phyloP scores from a whole-genome alignment of 2,329 filamentous ascomycete species.

The Colletotrichum zoysiae region DNA sequence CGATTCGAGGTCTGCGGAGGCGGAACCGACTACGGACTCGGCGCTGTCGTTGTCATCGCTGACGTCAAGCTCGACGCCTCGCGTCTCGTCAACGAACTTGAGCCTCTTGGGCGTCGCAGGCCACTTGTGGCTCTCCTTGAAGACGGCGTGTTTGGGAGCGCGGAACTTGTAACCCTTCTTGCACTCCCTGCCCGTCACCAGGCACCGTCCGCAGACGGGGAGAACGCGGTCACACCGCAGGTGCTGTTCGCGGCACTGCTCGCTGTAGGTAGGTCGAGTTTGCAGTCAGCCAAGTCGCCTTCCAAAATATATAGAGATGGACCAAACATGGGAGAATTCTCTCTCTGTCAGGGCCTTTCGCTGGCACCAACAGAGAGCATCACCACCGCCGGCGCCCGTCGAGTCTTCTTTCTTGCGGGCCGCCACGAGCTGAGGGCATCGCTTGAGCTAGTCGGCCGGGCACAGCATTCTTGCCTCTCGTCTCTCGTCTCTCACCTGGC shows the following conservation, averaged over 20 bases:
- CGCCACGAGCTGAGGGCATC: neutral
- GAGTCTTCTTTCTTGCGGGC: neutral
- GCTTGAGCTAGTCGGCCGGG: neutral
- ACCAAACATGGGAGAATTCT: neutral
- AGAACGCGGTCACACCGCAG: conserved; percentile 55
- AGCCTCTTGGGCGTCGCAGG: conserved; percentile 36
- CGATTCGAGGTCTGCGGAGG: conserved; percentile 9
- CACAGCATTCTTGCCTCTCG: neutral
- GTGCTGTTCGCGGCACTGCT: conserved; percentile 62
- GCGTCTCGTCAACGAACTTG: conserved; percentile 40
- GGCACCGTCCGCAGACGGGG: conserved; percentile 40
- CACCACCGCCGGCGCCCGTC: neutral
- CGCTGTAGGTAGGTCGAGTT: conserved; percentile 47
- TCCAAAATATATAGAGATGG: neutral
- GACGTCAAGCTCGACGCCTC: conserved; percentile 33
- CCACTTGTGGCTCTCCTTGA: conserved; percentile 41
- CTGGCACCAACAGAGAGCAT: neutral
- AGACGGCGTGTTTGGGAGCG: conserved; percentile 36
- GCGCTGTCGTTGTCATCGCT: conserved; percentile 25
- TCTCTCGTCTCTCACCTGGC: neutral
- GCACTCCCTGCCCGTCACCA: conserved; percentile 41
- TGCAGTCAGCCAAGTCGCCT: conserved; percentile 11
- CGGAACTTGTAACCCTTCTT: conserved; percentile 43
- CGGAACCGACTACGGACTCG: conserved; percentile 19
- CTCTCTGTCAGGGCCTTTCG: conserved; percentile 3